These are phyloP conservation scores for Paraphoma sp. DNA, from an alignment of 2,329 filamentous ascomycete species.

Conservation along the genomic window DNA sequence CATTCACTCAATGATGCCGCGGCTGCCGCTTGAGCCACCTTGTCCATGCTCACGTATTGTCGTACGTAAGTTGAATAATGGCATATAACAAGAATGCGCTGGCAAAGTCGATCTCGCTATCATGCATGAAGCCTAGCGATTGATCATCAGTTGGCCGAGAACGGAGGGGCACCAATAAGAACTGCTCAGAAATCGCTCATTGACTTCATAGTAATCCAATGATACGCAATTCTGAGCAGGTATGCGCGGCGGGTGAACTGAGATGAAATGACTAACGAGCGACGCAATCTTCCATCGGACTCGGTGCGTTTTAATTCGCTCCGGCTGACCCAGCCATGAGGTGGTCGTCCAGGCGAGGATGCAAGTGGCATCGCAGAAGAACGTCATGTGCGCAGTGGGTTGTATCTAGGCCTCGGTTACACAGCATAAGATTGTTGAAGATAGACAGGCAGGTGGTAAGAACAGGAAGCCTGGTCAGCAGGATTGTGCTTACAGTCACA, in stretches of 20 bases:
- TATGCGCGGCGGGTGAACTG: too few species aligned
- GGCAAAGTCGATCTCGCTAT: background rate
- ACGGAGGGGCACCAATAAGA: background rate
- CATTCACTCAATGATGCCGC: background rate
- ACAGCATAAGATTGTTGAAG: background rate
- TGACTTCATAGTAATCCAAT: background rate
- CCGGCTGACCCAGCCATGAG: too few species aligned
- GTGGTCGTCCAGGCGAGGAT: too few species aligned
- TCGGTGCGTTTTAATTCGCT: too few species aligned
- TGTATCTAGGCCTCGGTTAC: constrained; percentile 2
- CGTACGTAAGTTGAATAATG: background rate
- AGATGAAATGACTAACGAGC: too few species aligned
- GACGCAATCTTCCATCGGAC: too few species aligned
- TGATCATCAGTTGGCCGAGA: background rate
- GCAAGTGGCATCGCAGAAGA: background rate
- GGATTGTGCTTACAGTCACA: background rate
- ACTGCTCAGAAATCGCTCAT: background rate
- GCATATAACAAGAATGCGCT: background rate
- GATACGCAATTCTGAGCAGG: too few species aligned
- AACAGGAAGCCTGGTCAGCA: constrained; percentile 4
- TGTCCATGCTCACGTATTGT: background rate
- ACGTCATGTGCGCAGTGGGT: background rate
- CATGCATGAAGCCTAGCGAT: background rate
- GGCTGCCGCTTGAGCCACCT: background rate
- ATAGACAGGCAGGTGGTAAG: background rate